Evolutionary conservation across 306 rosid genomes (phyloP).

Genomic region (Cercis canadensis): DNA sequence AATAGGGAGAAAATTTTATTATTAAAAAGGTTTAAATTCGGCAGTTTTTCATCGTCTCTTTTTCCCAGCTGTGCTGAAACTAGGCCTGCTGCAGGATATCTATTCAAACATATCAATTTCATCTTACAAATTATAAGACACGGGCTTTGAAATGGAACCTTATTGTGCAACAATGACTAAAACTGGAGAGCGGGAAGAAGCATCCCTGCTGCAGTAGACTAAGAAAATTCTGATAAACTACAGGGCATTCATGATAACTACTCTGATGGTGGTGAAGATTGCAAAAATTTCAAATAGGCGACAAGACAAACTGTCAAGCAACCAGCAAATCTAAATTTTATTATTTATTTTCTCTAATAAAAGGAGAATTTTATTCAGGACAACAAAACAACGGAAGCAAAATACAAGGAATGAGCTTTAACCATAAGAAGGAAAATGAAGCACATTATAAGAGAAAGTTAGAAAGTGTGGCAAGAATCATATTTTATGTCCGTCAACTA

Average conservation of each 20-base stretch:
- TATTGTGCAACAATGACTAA: conserved; percentile 26
- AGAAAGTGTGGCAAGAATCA: conserved; percentile 17
- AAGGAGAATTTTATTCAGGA: too few relatives aligned
- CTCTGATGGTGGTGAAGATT: conserved; percentile 25
- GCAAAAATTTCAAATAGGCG: background rate
- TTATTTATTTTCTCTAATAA: too few relatives aligned
- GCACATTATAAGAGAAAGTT: conserved; percentile 24
- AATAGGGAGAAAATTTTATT: background rate
- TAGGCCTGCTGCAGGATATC: background rate
- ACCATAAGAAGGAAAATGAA: conserved; percentile 18
- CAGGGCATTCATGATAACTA: conserved; percentile 10
- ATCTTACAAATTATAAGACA: background rate
- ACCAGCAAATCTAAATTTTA: too few relatives aligned
- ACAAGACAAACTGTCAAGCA: background rate
- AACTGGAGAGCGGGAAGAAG: conserved; percentile 16
- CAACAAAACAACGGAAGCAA: background rate
- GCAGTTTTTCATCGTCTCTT: background rate
- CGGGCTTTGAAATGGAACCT: conserved; percentile 28
- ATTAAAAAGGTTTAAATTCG: too few relatives aligned
- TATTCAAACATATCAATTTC: conserved; percentile 24
- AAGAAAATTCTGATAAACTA: conserved; percentile 26
- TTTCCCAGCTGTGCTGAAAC: conserved; percentile 27
- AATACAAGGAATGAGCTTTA: conserved; percentile 1
- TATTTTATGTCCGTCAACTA: conserved; percentile 18
- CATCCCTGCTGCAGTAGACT: conserved; percentile 5